These are phyloP conservation scores for Ramaria rubella DNA, from an alignment of 768 basidiomycete species.

Conservation along the genomic window DNA sequence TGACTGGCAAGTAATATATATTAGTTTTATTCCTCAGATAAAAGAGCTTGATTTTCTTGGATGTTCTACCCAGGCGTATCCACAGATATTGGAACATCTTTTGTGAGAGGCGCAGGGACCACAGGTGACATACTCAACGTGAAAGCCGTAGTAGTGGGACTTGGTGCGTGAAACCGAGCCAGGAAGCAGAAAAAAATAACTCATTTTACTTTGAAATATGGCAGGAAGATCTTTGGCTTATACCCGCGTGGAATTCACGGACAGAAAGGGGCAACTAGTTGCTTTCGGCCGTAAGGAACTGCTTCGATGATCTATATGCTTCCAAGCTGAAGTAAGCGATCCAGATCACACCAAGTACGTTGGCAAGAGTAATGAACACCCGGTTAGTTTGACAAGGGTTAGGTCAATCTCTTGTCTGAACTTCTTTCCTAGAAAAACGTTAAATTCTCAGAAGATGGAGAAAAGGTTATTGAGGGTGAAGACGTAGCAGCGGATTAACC, in stretches of 20 bases:
- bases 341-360: conserved; percentile 83
- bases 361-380: conserved; percentile 52
- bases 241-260: conserved; percentile 72
- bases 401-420: conserved; percentile 20
- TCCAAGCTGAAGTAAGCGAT: neutral
- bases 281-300: conserved; percentile 69
- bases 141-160: conserved; percentile 58
- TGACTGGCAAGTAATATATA: conserved; percentile 45
- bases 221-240: conserved; percentile 74
- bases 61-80: conserved; percentile 46
- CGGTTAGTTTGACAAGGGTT: conserved; percentile 37
- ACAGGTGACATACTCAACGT: conserved; percentile 60
- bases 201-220: neutral
- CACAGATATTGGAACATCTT: conserved; percentile 72
- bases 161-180: conserved; percentile 41
- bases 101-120: conserved; percentile 70
- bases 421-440: conserved; percentile 51
- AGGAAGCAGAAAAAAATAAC: neutral
- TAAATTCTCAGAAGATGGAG: conserved; percentile 74
- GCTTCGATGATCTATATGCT: neutral
- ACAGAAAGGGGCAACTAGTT: conserved; percentile 57
- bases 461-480: conserved; percentile 58
- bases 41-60: neutral
- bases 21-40: neutral
- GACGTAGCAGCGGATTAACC: no score